Percentiles rank a stretch among this genome's conserved stretches.
phyloP scores from a whole-genome alignment of 495 filamentous ascomycete genomes.

The Geoglossum glabrum region DNA sequence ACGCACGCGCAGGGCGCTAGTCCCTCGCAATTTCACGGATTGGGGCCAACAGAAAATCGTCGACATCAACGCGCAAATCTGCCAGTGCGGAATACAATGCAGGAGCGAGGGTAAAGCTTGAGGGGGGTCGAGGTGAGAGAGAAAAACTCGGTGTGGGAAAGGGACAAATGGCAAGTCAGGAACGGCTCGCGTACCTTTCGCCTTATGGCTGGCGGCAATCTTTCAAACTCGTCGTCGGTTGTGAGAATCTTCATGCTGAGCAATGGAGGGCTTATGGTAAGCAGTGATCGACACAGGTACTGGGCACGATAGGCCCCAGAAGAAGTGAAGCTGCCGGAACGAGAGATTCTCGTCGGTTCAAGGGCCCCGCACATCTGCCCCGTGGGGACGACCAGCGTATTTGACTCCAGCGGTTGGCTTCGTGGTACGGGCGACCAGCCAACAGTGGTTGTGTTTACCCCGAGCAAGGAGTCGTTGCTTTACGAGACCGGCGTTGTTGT shows the following conservation, averaged over 20 bases:
- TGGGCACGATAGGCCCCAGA: neutral
- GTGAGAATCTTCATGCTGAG: neutral
- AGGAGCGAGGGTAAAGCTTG: neutral
- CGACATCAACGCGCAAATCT: neutral
- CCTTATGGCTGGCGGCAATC: slow-evolving; percentile 24
- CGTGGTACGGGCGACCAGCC: neutral
- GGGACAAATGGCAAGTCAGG: neutral
- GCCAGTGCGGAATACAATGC: neutral
- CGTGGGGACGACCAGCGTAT: neutral
- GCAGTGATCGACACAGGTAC: neutral
- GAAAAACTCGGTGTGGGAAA: neutral
- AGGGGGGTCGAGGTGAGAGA: neutral
- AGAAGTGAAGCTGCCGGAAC: neutral
- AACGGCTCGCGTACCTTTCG: slow-evolving; percentile 7
- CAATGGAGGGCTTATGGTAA: neutral
- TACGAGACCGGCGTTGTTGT: neutral
- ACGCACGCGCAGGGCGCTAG: neutral
- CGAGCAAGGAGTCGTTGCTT: neutral
- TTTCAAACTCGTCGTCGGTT: slow-evolving; percentile 23
- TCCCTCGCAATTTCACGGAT: neutral
- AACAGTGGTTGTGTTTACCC: neutral
- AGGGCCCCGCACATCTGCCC: neutral
- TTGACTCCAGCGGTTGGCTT: neutral
- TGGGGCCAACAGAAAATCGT: neutral
- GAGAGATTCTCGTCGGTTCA: neutral